These are phyloP conservation scores for Schizosaccharomyces lindneri DNA, from an alignment of 805 yeast species.

Conservation along the genomic window DNA sequence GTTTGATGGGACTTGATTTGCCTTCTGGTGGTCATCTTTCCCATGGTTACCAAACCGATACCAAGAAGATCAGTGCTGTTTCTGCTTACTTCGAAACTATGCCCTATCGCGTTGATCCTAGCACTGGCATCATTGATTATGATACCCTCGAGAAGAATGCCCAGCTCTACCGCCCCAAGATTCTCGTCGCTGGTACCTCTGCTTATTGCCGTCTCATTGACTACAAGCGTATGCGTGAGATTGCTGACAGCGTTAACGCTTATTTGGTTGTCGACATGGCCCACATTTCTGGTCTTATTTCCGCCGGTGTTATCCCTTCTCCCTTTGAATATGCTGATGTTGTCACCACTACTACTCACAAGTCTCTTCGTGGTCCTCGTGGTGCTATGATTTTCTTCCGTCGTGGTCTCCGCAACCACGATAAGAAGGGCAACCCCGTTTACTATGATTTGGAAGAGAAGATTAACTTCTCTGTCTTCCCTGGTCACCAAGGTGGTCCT, in stretches of 20 bases:
- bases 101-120: constrained; percentile 79
- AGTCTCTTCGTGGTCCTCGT: constrained; percentile 94
- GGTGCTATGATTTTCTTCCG: constrained; percentile 96
- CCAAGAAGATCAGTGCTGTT: constrained; percentile 71
- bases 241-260: constrained; percentile 83
- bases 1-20: constrained; percentile 89
- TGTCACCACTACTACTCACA: constrained; percentile 94
- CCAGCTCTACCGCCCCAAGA: constrained; percentile 72
- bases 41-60: constrained; percentile 84
- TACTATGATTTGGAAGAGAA: constrained; percentile 69
- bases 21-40: constrained; percentile 97
- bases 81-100: constrained; percentile 90
- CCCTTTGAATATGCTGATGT: constrained; percentile 87
- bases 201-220: constrained; percentile 84
- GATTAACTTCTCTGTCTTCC: constrained; percentile 93
- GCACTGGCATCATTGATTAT: constrained; percentile 79
- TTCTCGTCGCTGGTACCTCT: constrained; percentile 88
- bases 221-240: constrained; percentile 69
- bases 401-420: constrained; percentile 67
- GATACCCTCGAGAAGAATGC: constrained; percentile 69
- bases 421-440: constrained; percentile 63
- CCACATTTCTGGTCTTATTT: constrained; percentile 83
- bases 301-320: constrained; percentile 81
- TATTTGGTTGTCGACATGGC: constrained; percentile 90
- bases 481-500: constrained; percentile 99